These are phyloP conservation scores for Trichoderma reesei DNA, from an alignment of 495 filamentous ascomycete species.

Conservation along the genomic window DNA sequence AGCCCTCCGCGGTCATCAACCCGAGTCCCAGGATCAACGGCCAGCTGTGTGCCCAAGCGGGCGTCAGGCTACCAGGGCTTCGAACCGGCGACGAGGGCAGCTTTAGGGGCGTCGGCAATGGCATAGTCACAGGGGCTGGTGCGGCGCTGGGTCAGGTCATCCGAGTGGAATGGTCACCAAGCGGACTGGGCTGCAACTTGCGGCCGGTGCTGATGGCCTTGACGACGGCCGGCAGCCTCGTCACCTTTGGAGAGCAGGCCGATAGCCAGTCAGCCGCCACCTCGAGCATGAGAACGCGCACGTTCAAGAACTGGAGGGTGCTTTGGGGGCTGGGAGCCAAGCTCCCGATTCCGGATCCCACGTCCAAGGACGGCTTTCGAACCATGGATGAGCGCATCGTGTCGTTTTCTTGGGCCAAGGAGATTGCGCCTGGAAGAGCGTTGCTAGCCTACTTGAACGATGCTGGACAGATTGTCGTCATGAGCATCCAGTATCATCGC, in stretches of 20 bases:
- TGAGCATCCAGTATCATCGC: slow-evolving; percentile 28
- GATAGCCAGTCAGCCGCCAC: slow-evolving; percentile 16
- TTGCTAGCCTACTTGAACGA: slow-evolving; percentile 37
- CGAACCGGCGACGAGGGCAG: slow-evolving; percentile 15
- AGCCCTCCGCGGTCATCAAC: slow-evolving; percentile 19
- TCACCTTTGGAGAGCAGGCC: slow-evolving; percentile 34
- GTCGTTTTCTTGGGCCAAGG: slow-evolving; percentile 35
- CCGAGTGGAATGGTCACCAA: slow-evolving; percentile 34
- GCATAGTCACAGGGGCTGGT: slow-evolving; percentile 31
- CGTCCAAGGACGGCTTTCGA: slow-evolving; percentile 17
- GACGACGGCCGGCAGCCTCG: slow-evolving; percentile 29
- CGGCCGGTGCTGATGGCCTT: slow-evolving; percentile 34
- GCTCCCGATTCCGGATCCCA: slow-evolving; percentile 31
- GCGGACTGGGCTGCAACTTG: slow-evolving; percentile 33
- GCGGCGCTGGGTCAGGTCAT: slow-evolving; percentile 41
- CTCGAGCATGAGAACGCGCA: slow-evolving; percentile 18
- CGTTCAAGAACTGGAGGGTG: slow-evolving; percentile 23
- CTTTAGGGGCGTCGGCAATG: slow-evolving; percentile 28
- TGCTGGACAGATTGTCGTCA: slow-evolving; percentile 29
- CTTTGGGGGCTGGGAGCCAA: slow-evolving; percentile 40
- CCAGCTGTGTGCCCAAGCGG: slow-evolving; percentile 21
- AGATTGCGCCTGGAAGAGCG: slow-evolving; percentile 26
- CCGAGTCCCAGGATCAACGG: slow-evolving; percentile 22
- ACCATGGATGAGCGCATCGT: slow-evolving; percentile 27
- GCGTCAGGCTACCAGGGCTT: slow-evolving; percentile 17